These are phyloP conservation scores for Penicillium expansum DNA, from an alignment of 2,329 filamentous ascomycete species.

Conservation along the genomic window DNA sequence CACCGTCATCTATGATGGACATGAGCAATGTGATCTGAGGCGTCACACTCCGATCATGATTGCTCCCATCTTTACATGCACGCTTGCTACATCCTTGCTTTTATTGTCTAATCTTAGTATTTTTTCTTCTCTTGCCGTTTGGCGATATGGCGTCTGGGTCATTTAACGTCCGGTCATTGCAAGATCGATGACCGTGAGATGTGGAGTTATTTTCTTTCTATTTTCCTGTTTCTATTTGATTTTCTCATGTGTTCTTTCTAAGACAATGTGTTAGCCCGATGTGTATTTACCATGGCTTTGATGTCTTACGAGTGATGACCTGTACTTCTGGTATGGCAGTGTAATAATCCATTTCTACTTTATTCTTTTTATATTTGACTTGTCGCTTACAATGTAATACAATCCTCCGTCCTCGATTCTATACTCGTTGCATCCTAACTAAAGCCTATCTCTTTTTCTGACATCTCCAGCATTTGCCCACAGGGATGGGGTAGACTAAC, in stretches of 20 bases:
- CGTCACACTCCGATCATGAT: slow-evolving; percentile 37
- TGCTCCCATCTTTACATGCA: slow-evolving; percentile 8
- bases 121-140: slow-evolving; percentile 1
- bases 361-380: slow-evolving; percentile 5
- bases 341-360: slow-evolving; percentile 18
- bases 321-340: slow-evolving; percentile 25
- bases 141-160: slow-evolving; percentile 7
- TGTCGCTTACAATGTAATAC: neutral
- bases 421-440: no score
- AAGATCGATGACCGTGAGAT: slow-evolving; percentile 5
- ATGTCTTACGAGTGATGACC: slow-evolving; percentile 32
- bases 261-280: slow-evolving; percentile 14
- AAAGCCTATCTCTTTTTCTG: no score
- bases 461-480: no score
- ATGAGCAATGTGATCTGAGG: slow-evolving; percentile 46
- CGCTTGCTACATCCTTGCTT: neutral
- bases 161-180: slow-evolving; percentile 10
- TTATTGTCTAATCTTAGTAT: slow-evolving; percentile 5
- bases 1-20: slow-evolving; percentile 44
- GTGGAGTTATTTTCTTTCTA: slow-evolving; percentile 10
- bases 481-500: no score
- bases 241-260: slow-evolving; percentile 9
- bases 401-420: no score
- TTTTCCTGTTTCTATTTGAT: slow-evolving; percentile 15
- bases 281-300: slow-evolving; percentile 28